Base-by-base conservation (phyloP, 352 stramenopile genomes). In the Achlya hypogyna region DNA sequence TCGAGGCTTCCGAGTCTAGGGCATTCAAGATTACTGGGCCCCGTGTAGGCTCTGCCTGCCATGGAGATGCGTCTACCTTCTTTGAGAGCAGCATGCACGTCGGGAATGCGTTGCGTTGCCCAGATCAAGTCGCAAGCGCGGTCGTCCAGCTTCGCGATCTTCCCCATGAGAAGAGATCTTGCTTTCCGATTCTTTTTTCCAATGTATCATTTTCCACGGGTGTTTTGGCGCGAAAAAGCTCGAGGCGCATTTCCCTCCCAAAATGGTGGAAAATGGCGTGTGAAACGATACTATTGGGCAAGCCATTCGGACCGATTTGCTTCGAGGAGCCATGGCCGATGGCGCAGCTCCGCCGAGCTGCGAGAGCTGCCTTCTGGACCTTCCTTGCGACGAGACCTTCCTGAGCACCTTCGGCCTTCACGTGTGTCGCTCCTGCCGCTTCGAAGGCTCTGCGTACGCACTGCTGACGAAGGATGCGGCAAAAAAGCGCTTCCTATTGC, bases 21-120 rank as follows among this genome's bases (percentile, higher is more conserved):
- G 78, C 71, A 43, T 95, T 95, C 73, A 88, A 86, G 29, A 91
- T 72, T 27, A 77, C 86, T 95, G 35, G 6, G 38, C 20, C 4
- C 25, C 32, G 56, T 1, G 35, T 22, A 42, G 40, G 8, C 28
- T 20, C 42, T n/a, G n/a, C 23, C 29, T 20, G n/a, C 14, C 4
- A 27, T 51, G 14, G 25, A 23, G n/a, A 18, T n/a, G 16, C 34
- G 35, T 74, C 5, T 51, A 90, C 84, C 79, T 86, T 91, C 79
- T 31, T 87, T 75, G 27, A 93, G 63, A 6, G 82, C 84, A 8
- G 75, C 71, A 27, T 78, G 71, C 10, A 93, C 69, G 53, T 78
- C 69, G 38, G 84, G 81, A 35, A 93, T 40, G 12, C 74, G 71
- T 53, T 90, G 87, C 29, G 84, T 79, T 8, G 82, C 84, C 12